Evolutionary conservation across 176 grass and related monocot species (phyloP).

Genomic region (Panicum miliaceum): DNA sequence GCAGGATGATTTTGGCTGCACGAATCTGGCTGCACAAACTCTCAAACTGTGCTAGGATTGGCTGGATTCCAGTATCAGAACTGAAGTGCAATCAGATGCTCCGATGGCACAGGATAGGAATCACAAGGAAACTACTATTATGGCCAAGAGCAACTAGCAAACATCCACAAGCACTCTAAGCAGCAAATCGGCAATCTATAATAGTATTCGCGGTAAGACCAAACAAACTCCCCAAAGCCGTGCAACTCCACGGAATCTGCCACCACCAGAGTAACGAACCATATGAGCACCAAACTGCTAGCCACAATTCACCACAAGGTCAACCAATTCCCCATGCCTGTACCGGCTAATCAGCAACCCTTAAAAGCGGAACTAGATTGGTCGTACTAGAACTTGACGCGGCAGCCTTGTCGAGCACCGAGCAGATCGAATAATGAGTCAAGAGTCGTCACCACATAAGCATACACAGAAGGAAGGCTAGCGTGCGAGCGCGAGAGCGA

Average conservation of each 20-base stretch:
- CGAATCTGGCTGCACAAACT: background rate
- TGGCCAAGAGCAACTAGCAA: background rate
- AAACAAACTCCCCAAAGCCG: background rate
- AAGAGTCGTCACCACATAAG: background rate
- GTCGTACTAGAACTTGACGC: background rate
- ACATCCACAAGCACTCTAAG: background rate
- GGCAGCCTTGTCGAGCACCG: too few species aligned
- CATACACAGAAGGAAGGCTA: background rate
- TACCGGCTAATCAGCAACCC: background rate
- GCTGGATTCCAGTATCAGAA: background rate
- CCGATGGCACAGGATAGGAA: background rate
- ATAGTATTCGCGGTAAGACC: background rate
- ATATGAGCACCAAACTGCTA: background rate
- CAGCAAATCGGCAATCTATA: background rate
- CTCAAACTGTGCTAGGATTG: background rate
- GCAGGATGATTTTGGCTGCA: background rate
- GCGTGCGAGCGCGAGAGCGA: background rate
- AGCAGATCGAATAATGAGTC: slow-evolving; percentile 11
- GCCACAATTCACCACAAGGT: background rate
- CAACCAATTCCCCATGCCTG: background rate
- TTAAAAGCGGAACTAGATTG: background rate
- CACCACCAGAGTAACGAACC: background rate
- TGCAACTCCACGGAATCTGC: slow-evolving; percentile 1
- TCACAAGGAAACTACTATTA: background rate
- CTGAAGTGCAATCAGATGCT: background rate